Percentiles rank a stretch among this genome's conserved stretches.
Conservation (phyloP, 495 filamentous ascomycete species). For the Tuber indicum region DNA sequence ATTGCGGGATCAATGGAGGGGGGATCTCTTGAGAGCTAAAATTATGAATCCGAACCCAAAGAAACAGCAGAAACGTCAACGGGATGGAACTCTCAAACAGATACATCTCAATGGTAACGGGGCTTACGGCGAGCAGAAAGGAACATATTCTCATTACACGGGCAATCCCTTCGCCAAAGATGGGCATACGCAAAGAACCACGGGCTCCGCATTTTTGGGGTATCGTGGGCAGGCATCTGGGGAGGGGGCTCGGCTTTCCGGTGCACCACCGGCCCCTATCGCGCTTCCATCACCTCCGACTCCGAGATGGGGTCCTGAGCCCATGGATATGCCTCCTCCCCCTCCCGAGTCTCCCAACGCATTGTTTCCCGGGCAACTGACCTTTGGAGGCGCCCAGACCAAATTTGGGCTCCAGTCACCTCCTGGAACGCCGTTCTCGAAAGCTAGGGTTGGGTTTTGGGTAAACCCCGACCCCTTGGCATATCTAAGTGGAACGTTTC, state of each 20-base stretch:
- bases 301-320: background rate
- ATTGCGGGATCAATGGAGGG: slow-evolving; percentile 33
- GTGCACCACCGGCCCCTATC: background rate
- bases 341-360: background rate
- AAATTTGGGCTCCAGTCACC: background rate
- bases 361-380: background rate
- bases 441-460: background rate
- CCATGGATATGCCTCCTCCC: background rate
- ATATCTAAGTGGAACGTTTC: background rate
- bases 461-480: background rate
- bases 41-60: background rate
- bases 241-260: background rate
- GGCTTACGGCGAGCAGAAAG: background rate
- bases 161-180: background rate
- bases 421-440: background rate
- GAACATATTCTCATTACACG: background rate
- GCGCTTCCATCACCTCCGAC: background rate
- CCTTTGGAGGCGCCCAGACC: background rate
- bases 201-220: background rate
- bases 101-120: background rate
- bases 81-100: background rate
- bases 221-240: background rate
- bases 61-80: background rate
- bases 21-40: slow-evolving; percentile 13
- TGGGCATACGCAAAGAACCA: background rate